These are phyloP conservation scores for Pseudocercospora vitis DNA, from an alignment of 2,329 filamentous ascomycete genomes.

Conservation along the genomic window DNA sequence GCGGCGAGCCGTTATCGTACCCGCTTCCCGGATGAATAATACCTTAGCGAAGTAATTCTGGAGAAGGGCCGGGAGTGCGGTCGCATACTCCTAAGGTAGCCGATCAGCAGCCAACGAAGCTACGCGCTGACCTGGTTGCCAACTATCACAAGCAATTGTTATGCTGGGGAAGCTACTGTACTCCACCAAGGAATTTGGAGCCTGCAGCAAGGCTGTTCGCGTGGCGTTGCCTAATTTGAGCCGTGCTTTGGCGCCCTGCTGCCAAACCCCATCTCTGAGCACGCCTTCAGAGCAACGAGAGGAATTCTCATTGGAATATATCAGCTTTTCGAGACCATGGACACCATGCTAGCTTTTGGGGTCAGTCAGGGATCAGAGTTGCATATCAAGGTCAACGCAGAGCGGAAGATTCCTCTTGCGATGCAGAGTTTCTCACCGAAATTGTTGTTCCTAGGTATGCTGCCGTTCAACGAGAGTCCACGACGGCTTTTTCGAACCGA, in stretches of 20 bases:
- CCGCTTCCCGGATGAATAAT: neutral
- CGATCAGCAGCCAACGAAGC: neutral
- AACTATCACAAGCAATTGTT: no score
- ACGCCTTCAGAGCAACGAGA: conserved; percentile 51
- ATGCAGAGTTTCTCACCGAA: conserved; percentile 65
- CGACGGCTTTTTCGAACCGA: conserved; percentile 56
- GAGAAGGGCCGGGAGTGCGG: neutral
- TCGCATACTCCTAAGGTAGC: neutral
- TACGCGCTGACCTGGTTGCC: no score
- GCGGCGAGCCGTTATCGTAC: neutral
- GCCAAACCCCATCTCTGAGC: conserved; percentile 62
- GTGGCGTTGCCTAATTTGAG: conserved; percentile 44
- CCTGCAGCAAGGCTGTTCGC: neutral
- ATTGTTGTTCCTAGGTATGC: conserved; percentile 61
- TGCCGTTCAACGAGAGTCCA: conserved; percentile 49
- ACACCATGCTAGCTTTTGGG: conserved; percentile 55
- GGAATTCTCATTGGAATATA: conserved; percentile 61
- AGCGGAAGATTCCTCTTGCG: conserved; percentile 58
- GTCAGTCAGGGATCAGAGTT: conserved; percentile 55
- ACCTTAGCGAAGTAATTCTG: neutral
- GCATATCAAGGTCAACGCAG: conserved; percentile 47
- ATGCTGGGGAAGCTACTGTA: neutral
- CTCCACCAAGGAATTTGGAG: neutral
- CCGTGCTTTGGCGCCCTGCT: conserved; percentile 70
- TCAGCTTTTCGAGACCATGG: conserved; percentile 57